These are phyloP conservation scores for Calvatia gigantea DNA, from an alignment of 768 basidiomycete species.

Conservation along the genomic window DNA sequence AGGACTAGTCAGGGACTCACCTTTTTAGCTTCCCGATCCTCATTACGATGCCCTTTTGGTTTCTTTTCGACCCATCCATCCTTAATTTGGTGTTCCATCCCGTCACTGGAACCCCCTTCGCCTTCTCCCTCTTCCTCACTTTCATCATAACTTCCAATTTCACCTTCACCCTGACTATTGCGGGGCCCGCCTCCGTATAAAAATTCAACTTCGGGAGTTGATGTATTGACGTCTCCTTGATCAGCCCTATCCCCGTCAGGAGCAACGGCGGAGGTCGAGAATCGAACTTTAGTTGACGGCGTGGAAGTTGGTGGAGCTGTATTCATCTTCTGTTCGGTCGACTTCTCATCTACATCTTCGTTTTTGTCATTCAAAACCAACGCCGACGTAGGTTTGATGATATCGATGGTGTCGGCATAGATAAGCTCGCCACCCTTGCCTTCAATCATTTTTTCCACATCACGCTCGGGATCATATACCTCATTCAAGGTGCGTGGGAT, in stretches of 20 bases:
- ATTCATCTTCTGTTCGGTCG: slow-evolving; percentile 10
- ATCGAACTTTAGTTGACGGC: background rate
- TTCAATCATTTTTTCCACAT: slow-evolving; percentile 68
- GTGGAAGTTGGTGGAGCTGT: background rate
- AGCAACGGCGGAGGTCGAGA: background rate
- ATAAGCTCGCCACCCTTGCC: slow-evolving; percentile 77
- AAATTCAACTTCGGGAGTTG: slow-evolving; percentile 4
- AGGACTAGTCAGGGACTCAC: slow-evolving; percentile 33
- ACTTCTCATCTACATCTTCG: slow-evolving; percentile 11
- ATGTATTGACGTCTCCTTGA: slow-evolving; percentile 6
- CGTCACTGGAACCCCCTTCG: slow-evolving; percentile 30
- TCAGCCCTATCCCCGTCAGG: slow-evolving; percentile 14
- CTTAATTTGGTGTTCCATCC: slow-evolving; percentile 33
- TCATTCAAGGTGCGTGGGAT: slow-evolving; percentile 92
- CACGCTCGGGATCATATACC: slow-evolving; percentile 92
- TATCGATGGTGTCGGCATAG: slow-evolving; percentile 83
- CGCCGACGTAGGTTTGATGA: slow-evolving; percentile 43
- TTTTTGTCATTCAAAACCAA: slow-evolving; percentile 6
- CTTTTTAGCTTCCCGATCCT: slow-evolving; percentile 91
- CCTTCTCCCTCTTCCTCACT: slow-evolving; percentile 26
- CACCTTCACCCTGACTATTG: slow-evolving; percentile 13
- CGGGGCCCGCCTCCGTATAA: background rate
- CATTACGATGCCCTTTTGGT: slow-evolving; percentile 86
- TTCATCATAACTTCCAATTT: slow-evolving; percentile 21
- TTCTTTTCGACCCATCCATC: slow-evolving; percentile 47